Conservation (phyloP, 192 early-diverging fungal species). For the Podila minutissima region DNA sequence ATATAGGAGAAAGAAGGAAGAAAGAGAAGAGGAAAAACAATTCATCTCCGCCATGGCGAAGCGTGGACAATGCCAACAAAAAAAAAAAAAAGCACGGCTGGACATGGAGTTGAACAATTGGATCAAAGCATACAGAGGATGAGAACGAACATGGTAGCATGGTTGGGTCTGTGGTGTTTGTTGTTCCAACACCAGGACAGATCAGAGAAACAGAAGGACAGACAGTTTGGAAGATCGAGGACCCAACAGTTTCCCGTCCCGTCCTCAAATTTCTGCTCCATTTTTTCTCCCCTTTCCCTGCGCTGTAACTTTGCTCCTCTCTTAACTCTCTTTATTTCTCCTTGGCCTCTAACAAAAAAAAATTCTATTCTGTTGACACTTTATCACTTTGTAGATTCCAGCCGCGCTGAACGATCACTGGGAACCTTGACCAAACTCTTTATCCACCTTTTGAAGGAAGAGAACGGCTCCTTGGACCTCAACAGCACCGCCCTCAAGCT, state of each 20-base stretch:
- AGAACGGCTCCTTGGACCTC: conserved; percentile 65
- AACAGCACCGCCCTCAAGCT: conserved; percentile 66
- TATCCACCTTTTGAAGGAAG: conserved; percentile 58
- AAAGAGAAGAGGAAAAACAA: too few relatives aligned
- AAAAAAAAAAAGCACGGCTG: background rate
- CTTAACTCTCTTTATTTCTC: conserved; percentile 8
- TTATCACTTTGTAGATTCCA: conserved; percentile 24
- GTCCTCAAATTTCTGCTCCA: conserved; percentile 14
- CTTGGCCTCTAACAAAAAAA: background rate
- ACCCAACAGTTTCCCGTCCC: conserved; percentile 34
- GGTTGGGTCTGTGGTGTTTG: too few relatives aligned
- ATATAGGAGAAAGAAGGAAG: too few relatives aligned
- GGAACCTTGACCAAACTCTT: conserved; percentile 70
- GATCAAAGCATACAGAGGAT: background rate
- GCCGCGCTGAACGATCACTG: conserved; percentile 69
- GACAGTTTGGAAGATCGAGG: background rate
- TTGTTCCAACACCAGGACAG: conserved; percentile 5
- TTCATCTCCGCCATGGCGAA: too few relatives aligned
- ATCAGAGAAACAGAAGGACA: background rate
- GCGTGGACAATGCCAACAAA: too few relatives aligned
- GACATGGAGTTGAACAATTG: background rate
- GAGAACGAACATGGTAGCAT: background rate
- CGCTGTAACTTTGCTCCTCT: conserved; percentile 16
- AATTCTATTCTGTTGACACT: background rate
- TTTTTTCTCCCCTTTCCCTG: background rate